These are phyloP conservation scores for Tylopilus sp. DNA, from an alignment of 1,284 basidiomycete genomes.

Conservation along the genomic window DNA sequence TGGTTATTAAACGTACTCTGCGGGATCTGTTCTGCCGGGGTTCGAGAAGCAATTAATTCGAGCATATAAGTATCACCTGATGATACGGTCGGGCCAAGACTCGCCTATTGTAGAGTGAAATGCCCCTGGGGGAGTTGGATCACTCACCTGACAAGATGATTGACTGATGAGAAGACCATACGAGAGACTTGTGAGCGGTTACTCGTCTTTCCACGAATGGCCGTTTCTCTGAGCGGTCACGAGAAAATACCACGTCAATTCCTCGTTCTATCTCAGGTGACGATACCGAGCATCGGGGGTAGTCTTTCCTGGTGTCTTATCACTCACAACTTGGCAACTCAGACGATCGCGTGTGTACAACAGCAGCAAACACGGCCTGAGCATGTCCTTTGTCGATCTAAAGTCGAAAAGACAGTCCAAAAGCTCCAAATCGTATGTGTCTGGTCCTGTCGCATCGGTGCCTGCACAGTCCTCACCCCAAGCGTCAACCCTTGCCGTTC, in stretches of 20 bases:
- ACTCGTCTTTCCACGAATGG: too few relatives aligned
- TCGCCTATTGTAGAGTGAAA: background rate
- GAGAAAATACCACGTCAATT: too few relatives aligned
- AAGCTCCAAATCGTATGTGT: constrained; percentile 32
- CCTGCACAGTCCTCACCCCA: constrained; percentile 17
- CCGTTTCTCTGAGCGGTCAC: too few relatives aligned
- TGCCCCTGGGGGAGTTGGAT: background rate
- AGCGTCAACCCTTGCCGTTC: constrained; percentile 7
- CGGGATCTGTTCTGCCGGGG: constrained; percentile 4
- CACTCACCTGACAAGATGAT: background rate
- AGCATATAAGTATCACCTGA: constrained; percentile 8
- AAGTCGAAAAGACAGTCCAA: constrained; percentile 28
- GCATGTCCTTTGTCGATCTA: constrained; percentile 37
- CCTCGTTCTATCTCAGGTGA: too few relatives aligned
- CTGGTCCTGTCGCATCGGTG: constrained; percentile 20
- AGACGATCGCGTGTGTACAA: background rate
- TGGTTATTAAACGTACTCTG: constrained; percentile 2
- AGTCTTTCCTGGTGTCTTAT: too few relatives aligned
- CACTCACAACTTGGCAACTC: too few relatives aligned
- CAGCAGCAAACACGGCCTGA: constrained; percentile 11
- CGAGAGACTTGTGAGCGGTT: too few relatives aligned
- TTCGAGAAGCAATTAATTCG: constrained; percentile 6
- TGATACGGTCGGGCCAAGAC: background rate
- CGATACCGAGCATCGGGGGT: too few relatives aligned
- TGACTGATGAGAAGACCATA: too few relatives aligned